phyloP scores from a whole-genome alignment of 495 filamentous ascomycete genomes.

The Neurospora sp. region DNA sequence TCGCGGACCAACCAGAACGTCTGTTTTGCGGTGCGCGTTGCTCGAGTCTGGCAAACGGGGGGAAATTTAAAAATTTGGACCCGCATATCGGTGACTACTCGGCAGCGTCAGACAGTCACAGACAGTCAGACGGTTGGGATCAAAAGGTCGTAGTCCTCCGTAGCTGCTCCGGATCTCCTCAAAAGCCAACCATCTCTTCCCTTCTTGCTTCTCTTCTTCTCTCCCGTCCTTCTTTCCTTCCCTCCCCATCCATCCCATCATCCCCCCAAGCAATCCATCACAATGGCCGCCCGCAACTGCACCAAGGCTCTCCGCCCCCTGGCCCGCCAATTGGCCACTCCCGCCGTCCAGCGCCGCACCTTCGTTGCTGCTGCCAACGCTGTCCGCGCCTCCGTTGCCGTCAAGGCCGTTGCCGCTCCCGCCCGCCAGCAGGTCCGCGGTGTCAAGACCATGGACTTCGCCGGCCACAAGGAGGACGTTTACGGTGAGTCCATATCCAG shows the following conservation, averaged over 20 bases:
- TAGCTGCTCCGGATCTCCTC: constrained; percentile 1
- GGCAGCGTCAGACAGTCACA: constrained; percentile 1
- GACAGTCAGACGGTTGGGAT: constrained; percentile 15
- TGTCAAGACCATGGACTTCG: constrained; percentile 89
- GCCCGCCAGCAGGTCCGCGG: constrained; percentile 59
- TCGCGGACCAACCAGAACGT: not conserved
- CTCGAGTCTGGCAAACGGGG: constrained; percentile 7
- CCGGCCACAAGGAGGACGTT: constrained; percentile 82
- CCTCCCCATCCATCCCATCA: constrained; percentile 10
- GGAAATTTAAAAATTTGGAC: constrained; percentile 21
- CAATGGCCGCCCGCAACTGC: constrained; percentile 81
- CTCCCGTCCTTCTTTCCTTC: constrained; percentile 12
- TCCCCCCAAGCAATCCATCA: constrained; percentile 31
- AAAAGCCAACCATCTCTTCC: constrained; percentile 9
- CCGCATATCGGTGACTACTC: constrained; percentile 12
- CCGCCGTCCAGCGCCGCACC: constrained; percentile 56
- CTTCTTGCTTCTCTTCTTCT: not conserved
- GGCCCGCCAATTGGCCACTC: constrained; percentile 60
- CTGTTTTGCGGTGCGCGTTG: not conserved
- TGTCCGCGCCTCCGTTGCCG: constrained; percentile 43
- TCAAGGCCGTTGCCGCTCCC: constrained; percentile 38
- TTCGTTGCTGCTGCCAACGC: constrained; percentile 58
- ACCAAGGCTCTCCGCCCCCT: constrained; percentile 72
- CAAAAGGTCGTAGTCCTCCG: not conserved
- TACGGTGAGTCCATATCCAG: constrained; percentile 50